Percentiles rank a stretch among this genome's conserved stretches.
phyloP scores from a whole-genome alignment of 2,329 filamentous ascomycete genomes.

The Neurospora crassa region DNA sequence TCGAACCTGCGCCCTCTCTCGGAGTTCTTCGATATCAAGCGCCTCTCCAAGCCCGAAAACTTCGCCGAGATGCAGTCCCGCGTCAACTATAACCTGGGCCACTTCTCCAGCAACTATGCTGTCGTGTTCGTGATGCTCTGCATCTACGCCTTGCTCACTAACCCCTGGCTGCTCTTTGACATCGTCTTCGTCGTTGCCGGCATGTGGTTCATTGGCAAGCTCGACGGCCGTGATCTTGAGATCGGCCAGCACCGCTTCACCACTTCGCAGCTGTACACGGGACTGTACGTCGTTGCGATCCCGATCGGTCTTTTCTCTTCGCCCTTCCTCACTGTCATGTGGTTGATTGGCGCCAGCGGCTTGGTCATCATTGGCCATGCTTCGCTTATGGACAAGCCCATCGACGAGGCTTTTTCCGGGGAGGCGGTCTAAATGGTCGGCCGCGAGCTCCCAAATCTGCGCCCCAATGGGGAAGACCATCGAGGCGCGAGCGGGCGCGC shows the following conservation, averaged over 20 bases:
- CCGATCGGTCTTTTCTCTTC: conserved; percentile 79
- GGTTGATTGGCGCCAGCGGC: conserved; percentile 92
- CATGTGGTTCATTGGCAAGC: conserved; percentile 84
- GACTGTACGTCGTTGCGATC: conserved; percentile 70
- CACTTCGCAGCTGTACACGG: conserved; percentile 89
- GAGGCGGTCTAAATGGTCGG: conserved; percentile 99
- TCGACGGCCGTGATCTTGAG: conserved; percentile 81
- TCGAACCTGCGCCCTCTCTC: conserved; percentile 83
- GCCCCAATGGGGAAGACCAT: conserved; percentile 99
- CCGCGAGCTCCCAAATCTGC: conserved; percentile 93
- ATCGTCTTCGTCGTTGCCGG: conserved; percentile 80
- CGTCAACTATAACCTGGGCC: conserved; percentile 68
- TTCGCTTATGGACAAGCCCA: conserved; percentile 92
- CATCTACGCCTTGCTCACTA: conserved; percentile 90
- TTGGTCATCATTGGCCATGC: conserved; percentile 94
- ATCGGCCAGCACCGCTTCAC: conserved; percentile 75
- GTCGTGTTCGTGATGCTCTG: conserved; percentile 89
- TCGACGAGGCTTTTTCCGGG: conserved; percentile 99
- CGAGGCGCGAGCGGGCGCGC: conserved; percentile 66
- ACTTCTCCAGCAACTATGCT: conserved; percentile 98
- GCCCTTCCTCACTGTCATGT: conserved; percentile 76
- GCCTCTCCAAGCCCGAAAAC: conserved; percentile 85
- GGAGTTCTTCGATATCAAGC: conserved; percentile 95
- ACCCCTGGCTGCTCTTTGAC: conserved; percentile 78
- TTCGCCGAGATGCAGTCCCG: conserved; percentile 47